phyloP scores from a whole-genome alignment of 164 flowering plant species.

The Annona squamosa region DNA sequence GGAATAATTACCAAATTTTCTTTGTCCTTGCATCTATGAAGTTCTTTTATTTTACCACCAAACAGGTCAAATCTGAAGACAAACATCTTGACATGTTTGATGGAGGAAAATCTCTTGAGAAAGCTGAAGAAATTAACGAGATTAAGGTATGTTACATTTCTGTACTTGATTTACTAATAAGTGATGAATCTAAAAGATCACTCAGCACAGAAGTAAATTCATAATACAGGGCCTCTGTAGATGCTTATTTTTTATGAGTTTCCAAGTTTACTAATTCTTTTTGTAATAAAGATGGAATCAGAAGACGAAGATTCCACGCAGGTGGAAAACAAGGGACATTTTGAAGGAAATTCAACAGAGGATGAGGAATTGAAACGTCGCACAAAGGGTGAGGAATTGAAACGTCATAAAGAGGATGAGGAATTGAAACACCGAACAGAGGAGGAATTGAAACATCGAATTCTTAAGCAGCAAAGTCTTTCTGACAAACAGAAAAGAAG shows the following conservation, averaged over 20 bases:
- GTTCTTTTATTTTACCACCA: background rate
- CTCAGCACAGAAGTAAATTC: background rate
- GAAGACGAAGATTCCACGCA: slow-evolving; percentile 1
- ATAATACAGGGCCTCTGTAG: background rate
- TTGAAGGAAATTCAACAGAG: background rate
- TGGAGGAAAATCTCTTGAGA: background rate
- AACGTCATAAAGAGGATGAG: slow-evolving; percentile 29
- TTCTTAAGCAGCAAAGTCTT: slow-evolving; percentile 43
- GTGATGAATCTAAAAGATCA: background rate
- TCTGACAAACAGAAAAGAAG: slow-evolving; percentile 63
- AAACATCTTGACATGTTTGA: background rate
- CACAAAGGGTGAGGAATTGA: background rate
- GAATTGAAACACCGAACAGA: slow-evolving; percentile 22
- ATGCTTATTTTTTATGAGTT: background rate
- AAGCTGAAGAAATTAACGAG: background rate
- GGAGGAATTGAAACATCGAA: slow-evolving; percentile 1
- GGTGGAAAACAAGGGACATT: background rate
- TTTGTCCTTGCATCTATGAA: background rate
- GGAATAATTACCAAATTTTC: too few relatives aligned
- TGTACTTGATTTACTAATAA: background rate
- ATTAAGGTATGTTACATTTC: slow-evolving; percentile 1
- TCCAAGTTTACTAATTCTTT: background rate
- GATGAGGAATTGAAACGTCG: slow-evolving; percentile 43
- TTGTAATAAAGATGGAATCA: slow-evolving; percentile 3
- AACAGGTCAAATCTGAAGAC: slow-evolving; percentile 6